phyloP scores from a whole-genome alignment of 495 filamentous ascomycete genomes.

The Hypoxylon crocopeplum region DNA sequence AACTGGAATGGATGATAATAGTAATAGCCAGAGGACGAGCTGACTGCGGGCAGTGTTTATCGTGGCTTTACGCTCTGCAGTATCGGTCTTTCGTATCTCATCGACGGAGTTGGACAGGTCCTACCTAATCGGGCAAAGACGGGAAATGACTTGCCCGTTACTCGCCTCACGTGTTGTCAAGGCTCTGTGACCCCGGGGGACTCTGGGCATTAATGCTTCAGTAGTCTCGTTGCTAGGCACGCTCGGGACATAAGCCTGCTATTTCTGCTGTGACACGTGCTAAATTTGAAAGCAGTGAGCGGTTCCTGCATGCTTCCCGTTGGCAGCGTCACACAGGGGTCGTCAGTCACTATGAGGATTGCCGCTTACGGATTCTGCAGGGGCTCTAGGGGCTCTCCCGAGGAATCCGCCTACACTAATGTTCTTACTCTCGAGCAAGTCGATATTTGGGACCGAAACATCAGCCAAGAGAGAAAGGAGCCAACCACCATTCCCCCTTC shows the following conservation, averaged over 20 bases:
- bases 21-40: not conserved
- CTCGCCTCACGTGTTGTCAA: no score
- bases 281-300: not conserved
- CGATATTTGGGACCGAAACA: slow-evolving; percentile 24
- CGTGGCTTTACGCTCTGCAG: not conserved
- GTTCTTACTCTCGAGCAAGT: not conserved
- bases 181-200: not conserved
- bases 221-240: not conserved
- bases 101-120: no score
- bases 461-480: slow-evolving; percentile 29
- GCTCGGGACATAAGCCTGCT: not conserved
- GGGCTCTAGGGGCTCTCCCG: no score
- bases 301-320: not conserved
- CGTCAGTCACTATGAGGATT: not conserved
- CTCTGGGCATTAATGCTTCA: slow-evolving; percentile 6
- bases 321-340: not conserved
- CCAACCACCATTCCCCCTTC: slow-evolving; percentile 22
- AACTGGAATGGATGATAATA: slow-evolving; percentile 10
- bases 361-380: slow-evolving; percentile 1
- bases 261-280: not conserved
- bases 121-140: no score
- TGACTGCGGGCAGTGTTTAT: not conserved
- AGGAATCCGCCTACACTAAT: not conserved
- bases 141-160: no score
- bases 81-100: not conserved